A percentile compares a stretch with the other conserved stretches of the same genome.
Conservation (phyloP, 2,329 filamentous ascomycete genomes). For the Ophiostoma sp. region DNA sequence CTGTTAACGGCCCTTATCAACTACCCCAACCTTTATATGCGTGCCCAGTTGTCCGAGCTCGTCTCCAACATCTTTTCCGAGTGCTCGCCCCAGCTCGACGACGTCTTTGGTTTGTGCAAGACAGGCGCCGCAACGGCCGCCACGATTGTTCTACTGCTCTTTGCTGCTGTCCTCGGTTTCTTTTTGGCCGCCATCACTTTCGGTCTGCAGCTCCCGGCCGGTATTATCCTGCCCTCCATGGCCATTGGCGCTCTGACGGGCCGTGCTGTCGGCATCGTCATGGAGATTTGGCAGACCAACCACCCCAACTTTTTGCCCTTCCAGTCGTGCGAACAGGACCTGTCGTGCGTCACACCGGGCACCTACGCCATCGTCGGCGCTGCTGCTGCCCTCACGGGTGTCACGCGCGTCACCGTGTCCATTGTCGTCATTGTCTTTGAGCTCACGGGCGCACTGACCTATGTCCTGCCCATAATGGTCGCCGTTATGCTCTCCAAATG, state of each 20-base stretch:
- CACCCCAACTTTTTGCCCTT: conserved; percentile 79
- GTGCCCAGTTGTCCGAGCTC: conserved; percentile 85
- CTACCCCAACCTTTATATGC: conserved; percentile 95
- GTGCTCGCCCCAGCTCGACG: conserved; percentile 77
- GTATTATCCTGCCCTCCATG: conserved; percentile 94
- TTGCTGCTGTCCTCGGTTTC: conserved; percentile 82
- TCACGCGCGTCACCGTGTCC: conserved; percentile 94
- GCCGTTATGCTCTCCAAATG: conserved; percentile 98
- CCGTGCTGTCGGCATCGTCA: conserved; percentile 81
- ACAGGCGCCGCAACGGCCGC: conserved; percentile 78
- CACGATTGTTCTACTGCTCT: conserved; percentile 78
- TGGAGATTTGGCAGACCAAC: conserved; percentile 82
- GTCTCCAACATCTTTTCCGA: conserved; percentile 91
- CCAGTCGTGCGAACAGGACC: conserved; percentile 76
- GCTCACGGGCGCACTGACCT: conserved; percentile 90
- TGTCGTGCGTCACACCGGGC: conserved; percentile 86
- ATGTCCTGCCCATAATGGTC: conserved; percentile 98
- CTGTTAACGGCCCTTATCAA: conserved; percentile 85
- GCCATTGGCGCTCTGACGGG: conserved; percentile 90
- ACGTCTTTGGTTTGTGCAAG: conserved; percentile 88
- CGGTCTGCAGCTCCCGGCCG: conserved; percentile 89
- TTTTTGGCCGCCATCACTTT: conserved; percentile 86
- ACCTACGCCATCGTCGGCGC: conserved; percentile 97
- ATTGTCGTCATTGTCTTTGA: conserved; percentile 99
- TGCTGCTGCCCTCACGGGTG: conserved; percentile 88